Evolutionary conservation across 2,329 filamentous ascomycete genomes (phyloP), one percentile per base, ranked within the genome.

Genomic region (Rhinocladiella similis): DNA sequence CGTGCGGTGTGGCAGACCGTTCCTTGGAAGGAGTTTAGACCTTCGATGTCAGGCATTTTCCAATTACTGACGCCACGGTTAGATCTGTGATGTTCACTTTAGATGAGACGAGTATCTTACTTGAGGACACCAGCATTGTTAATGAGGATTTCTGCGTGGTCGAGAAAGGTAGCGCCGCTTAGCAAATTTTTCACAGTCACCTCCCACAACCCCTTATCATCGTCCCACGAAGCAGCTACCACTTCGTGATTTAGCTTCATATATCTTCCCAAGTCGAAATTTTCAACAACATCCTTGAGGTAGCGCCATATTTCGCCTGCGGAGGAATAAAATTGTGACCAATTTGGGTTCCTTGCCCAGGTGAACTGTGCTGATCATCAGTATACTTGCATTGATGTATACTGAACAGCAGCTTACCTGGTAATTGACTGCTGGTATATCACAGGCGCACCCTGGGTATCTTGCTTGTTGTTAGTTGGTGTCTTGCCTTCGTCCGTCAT

Each of bases 31-130:
- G 62, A 70, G 1, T 75, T 62, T 0, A 80, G 60, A 0, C 82
- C 83, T 0, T 77, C 73, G 16, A 85, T 76, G 14, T 76, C 73
- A 1, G 82, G 82, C 73, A 77, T 80, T 49, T 74, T 71, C 69
- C 74, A 80, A 56, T 77, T 77, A 62, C 81, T 60, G 29, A 7
- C 7, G 7, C 6, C 3, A 33, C 7, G 29, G 29, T 33, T 33
- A 45, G 5, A 7, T 20, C 6, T n/a, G 19, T 2, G 16, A 20
- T 18, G 4, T 16, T 41, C n/a, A 43, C 3, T 6, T 5, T 18
- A 5, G n/a, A 43, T 4, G 19, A 25, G 10, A n/a, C 6, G 5
- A 22, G 5, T 0, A 33, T 81, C 82, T 39, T 75, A 69, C 63
- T 85, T 85, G 10, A 56, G 22, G 5, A 56, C n/a, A 6, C 57